A percentile compares a stretch with the other conserved stretches of the same genome.
These are phyloP conservation scores for Candida sanyiensis DNA, from an alignment of 805 yeast species.

Conservation along the genomic window DNA sequence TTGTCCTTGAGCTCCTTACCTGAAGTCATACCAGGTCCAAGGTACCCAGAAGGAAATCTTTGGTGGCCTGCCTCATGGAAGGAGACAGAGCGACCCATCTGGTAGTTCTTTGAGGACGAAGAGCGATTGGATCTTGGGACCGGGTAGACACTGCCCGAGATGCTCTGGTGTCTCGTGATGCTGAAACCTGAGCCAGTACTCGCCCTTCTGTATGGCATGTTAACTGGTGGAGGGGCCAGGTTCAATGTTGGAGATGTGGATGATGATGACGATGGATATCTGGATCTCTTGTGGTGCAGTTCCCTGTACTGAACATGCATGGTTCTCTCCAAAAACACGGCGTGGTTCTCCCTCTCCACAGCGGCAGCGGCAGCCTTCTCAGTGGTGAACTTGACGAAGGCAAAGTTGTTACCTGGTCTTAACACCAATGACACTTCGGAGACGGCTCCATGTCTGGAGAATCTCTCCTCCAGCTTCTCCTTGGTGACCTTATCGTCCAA, in stretches of 20 bases:
- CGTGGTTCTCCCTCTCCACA: conserved; percentile 78
- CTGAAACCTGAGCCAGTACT: conserved; percentile 26
- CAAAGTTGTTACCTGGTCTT: conserved; percentile 51
- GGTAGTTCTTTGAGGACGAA: conserved; percentile 9
- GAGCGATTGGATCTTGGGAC: conserved; percentile 8
- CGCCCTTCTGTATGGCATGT: conserved; percentile 43
- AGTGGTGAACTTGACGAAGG: conserved; percentile 59
- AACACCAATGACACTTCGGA: conserved; percentile 49
- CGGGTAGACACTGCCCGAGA: conserved; percentile 6
- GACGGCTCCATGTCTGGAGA: conserved; percentile 62
- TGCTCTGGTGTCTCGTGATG: conserved; percentile 3
- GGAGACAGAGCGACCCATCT: conserved; percentile 19
- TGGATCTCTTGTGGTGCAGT: conserved; percentile 32
- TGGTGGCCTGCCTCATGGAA: too few relatives aligned
- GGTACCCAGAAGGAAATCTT: conserved; percentile 5
- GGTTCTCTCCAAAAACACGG: conserved; percentile 64
- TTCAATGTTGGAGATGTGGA: conserved; percentile 37
- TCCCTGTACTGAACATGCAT: conserved; percentile 85
- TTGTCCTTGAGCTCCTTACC: conserved; percentile 2
- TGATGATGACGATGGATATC: conserved; percentile 14
- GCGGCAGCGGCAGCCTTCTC: conserved; percentile 82
- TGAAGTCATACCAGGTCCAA: not conserved
- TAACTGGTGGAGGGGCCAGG: conserved; percentile 81
- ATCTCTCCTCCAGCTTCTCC: conserved; percentile 51
- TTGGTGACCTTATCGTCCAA: conserved; percentile 50